A percentile compares a stretch with the other conserved stretches of the same genome.
Conservation (phyloP, 805 yeast species). For the Candida golubevii region DNA sequence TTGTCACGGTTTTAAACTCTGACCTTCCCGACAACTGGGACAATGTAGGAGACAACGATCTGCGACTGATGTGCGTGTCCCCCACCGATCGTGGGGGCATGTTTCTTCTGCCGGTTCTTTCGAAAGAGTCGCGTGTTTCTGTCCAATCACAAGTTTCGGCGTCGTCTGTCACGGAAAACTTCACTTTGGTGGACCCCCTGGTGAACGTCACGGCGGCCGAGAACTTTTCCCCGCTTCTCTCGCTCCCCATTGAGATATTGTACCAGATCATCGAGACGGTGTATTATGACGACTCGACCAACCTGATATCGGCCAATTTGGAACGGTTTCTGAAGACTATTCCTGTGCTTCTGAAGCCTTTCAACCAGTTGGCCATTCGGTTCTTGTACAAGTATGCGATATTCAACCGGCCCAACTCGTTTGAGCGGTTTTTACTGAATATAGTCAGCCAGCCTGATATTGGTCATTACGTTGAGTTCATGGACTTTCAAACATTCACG, state of each 20-base stretch:
- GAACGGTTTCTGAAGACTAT: constrained; percentile 49
- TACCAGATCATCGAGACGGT: constrained; percentile 53
- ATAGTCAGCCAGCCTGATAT: constrained; percentile 41
- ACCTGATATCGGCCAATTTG: constrained; percentile 48
- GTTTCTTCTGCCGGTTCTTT: constrained; percentile 18
- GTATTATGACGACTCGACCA: constrained; percentile 49
- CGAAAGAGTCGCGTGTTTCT: constrained; percentile 7
- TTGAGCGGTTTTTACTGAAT: constrained; percentile 63
- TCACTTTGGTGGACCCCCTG: constrained; percentile 16
- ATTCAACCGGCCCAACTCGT: constrained; percentile 77
- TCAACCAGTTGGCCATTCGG: constrained; percentile 54
- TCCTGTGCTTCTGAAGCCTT: constrained; percentile 52
- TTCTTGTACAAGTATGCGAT: constrained; percentile 62
- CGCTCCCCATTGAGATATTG: constrained; percentile 54
- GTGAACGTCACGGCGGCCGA: constrained; percentile 9
- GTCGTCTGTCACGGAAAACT: constrained; percentile 16
- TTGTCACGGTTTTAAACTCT: constrained; percentile 12
- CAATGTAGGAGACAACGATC: not conserved
- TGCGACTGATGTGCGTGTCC: constrained; percentile 6
- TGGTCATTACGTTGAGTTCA: constrained; percentile 62
- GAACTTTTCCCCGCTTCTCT: constrained; percentile 20
- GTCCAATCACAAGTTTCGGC: constrained; percentile 3
- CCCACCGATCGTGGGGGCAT: constrained; percentile 15
- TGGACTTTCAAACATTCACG: constrained; percentile 87
- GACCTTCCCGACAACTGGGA: constrained; percentile 1